Conservation (phyloP, 805 yeast genomes). For the Yarrowia sp. region DNA sequence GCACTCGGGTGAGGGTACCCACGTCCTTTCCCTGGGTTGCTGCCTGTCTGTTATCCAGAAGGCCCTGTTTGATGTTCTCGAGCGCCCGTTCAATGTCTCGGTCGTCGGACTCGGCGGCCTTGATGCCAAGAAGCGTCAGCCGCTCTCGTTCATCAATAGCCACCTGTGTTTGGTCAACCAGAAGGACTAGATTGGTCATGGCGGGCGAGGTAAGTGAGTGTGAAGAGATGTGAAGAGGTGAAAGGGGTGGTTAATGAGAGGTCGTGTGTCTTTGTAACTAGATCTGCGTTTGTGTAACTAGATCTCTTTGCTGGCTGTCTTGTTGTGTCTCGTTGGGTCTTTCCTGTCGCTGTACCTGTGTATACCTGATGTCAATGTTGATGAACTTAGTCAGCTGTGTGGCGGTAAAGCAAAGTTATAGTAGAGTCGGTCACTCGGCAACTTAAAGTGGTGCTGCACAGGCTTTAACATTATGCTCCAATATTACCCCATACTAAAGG, state of each 20-base stretch:
- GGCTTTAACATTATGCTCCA: constrained; percentile 10
- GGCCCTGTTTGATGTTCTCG: constrained; percentile 44
- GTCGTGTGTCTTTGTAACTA: background rate
- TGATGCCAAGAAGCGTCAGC: constrained; percentile 45
- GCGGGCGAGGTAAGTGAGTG: background rate
- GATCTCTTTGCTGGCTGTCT: too few species aligned
- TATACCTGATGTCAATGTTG: too few species aligned
- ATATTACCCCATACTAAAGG: constrained; percentile 30
- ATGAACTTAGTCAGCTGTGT: constrained; percentile 11
- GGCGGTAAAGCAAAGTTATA: background rate
- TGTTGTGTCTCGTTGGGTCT: too few species aligned
- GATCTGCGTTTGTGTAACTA: too few species aligned
- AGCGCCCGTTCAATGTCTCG: constrained; percentile 46
- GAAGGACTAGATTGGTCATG: constrained; percentile 42
- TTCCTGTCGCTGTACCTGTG: too few species aligned
- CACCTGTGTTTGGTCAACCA: constrained; percentile 48
- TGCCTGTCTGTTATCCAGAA: constrained; percentile 40
- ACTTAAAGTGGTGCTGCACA: background rate
- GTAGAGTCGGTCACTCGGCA: background rate
- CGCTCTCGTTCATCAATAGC: constrained; percentile 49
- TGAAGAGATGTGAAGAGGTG: background rate
- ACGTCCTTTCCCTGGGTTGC: constrained; percentile 27
- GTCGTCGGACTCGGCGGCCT: constrained; percentile 47
- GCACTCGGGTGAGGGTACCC: constrained; percentile 37
- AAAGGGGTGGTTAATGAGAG: too few species aligned